Base-by-base conservation (phyloP, 1,139 yeast species). In the Debaryomyces nepalensis region DNA sequence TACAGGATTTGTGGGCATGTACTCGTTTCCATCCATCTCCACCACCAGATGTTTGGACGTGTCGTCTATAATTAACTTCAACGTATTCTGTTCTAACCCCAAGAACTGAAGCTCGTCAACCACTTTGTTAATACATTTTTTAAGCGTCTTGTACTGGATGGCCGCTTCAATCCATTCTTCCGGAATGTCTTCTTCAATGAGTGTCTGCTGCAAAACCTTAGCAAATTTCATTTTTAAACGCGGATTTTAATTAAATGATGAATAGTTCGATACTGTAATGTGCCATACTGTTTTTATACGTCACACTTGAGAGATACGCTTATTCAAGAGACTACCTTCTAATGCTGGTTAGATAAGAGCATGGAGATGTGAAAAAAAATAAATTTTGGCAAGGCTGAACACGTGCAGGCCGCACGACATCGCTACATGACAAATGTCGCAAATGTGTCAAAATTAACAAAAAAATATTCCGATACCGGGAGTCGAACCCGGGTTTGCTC, bases 401-500 rank as follows among this genome's bases (percentile, higher is more conserved):
- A 12, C n/a, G 32, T 18, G 7, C 3, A 3, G 2, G 9, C n/a
- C n/a, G n/a, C n/a, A 27, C 31, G 31, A 27, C 31, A 27, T 27
- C 16, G n/a, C n/a, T n/a, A n/a, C n/a, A n/a, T n/a, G n/a, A n/a
- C n/a, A n/a, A n/a, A 19, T 14, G 31, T 15, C 11, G 11, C 9
- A 22, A 22, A 9, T 22, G 24, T 4, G 8, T 6, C 24, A 22
- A 22, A 27, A 26, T 2, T 9, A 3, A 15, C 15, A 63, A 64
- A 66, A 63, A 49, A 41, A 49, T 43, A 42, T 77, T 81, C 85
- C 86, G 84, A 79, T 79, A 75, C 85, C 81, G 85, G 86, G 86
- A 80, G 81, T 81, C 83, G 85, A 81, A 81, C 86, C 85, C 85
- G 81, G 86, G 82, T 77, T 74, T 80, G 84, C 84, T 76, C 85